phyloP scores from a whole-genome alignment of 768 basidiomycete species.

The Podaxis sp. region DNA sequence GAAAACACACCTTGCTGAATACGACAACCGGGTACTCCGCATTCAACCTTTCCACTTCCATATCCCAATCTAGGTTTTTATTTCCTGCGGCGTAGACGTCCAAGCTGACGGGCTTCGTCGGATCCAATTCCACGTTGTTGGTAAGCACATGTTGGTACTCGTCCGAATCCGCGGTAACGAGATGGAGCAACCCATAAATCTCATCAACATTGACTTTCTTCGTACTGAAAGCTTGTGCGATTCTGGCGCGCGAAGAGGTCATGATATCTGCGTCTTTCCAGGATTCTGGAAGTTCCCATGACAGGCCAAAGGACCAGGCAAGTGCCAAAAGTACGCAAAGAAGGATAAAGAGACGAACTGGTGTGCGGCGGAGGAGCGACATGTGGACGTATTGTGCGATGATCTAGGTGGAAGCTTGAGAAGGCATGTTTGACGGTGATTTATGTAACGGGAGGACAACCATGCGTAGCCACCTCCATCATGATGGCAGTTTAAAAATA shows the following conservation, averaged over 20 bases:
- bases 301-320: slow-evolving; percentile 40
- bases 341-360: slow-evolving; percentile 35
- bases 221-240: slow-evolving; percentile 35
- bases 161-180: slow-evolving; percentile 44
- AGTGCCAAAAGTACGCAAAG: slow-evolving; percentile 33
- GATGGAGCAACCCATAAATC: slow-evolving; percentile 69
- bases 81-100: slow-evolving; percentile 53
- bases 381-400: slow-evolving; percentile 19
- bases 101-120: slow-evolving; percentile 46
- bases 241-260: slow-evolving; percentile 36
- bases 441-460: slow-evolving; percentile 7
- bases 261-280: slow-evolving; percentile 31
- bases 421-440: slow-evolving; percentile 12
- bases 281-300: slow-evolving; percentile 39
- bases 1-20: slow-evolving; percentile 71
- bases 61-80: slow-evolving; percentile 39
- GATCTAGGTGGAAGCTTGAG: neutral
- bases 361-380: slow-evolving; percentile 34
- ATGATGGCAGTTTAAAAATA: neutral
- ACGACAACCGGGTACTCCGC: slow-evolving; percentile 64
- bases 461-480: neutral
- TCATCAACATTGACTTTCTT: slow-evolving; percentile 43
- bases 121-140: slow-evolving; percentile 40
- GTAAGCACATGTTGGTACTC: slow-evolving; percentile 40
- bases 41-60: slow-evolving; percentile 40